Base-by-base conservation (phyloP, 139 green algal genomes). In the Chlamydomonas sp. region DNA sequence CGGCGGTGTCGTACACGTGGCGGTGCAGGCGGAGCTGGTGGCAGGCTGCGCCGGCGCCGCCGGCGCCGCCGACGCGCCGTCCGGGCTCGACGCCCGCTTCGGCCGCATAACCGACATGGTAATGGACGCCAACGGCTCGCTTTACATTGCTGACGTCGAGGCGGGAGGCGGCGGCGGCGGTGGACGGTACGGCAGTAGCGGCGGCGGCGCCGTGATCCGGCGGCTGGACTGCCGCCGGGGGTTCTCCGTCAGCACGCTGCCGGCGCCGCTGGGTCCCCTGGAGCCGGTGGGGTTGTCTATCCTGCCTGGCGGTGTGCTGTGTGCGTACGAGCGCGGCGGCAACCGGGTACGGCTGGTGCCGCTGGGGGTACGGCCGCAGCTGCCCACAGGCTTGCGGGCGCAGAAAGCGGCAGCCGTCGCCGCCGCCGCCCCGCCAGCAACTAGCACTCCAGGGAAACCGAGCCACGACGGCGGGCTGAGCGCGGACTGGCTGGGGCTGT, bases 311-410 rank as follows among this genome's bases (percentile, higher is more conserved):
- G 80, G 80, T 9, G 18, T 5, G 80, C 80, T 85, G 57, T 78
- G 68, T 8, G 80, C 62, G 20, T 85, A 85, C 67, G 80, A 85
- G 68, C 78, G 68, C 58, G 68, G 68, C 68, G 80, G 80, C 18
- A 85, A 31, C 69, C 61, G 8, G 60, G 18, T 85, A 59, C 75
- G 80, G 17, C 80, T 85, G 58, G 14, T 31, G 64, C 63, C 49
- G 49, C 31, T 75, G 79, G 79, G 64, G 4, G 2, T 84, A 9
- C 59, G 16, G 80, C n/a, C 59, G 68, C 63, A 20, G 68, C 5
- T 58, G 58, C 58, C 80, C 4, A 3, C 58, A n/a, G n/a, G 57
- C 6, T 4, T 68, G 69, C 58, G 17, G 17, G 18, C 59, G 3
- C 59, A 68, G 57, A 67, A 5, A 15, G 63, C 68, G 59, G 31